phyloP scores from a whole-genome alignment of 768 basidiomycete species.

The Pleurotus djamor region DNA sequence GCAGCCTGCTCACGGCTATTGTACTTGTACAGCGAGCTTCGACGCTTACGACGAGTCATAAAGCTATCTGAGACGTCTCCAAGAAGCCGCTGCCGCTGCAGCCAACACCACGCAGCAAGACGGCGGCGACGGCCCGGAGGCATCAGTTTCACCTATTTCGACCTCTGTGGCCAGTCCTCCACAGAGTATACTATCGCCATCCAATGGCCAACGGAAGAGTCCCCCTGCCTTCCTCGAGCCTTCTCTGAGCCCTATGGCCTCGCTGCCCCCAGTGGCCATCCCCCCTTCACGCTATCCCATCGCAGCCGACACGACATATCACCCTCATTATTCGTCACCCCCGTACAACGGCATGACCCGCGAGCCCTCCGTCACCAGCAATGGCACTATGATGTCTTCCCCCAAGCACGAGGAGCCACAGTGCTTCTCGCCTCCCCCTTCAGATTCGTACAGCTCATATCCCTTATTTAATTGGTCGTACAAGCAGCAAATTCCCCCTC shows the following conservation, averaged over 20 bases:
- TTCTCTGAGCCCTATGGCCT: conserved; percentile 34
- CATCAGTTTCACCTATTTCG: conserved; percentile 43
- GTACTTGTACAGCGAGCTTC: neutral
- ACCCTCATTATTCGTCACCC: conserved; percentile 48
- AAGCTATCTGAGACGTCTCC: conserved; percentile 77
- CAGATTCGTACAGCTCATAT: conserved; percentile 61
- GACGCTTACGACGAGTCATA: conserved; percentile 8
- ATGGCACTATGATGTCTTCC: conserved; percentile 12
- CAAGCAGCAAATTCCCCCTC: conserved; percentile 54
- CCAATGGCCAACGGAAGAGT: conserved; percentile 35
- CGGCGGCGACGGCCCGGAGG: conserved; percentile 31
- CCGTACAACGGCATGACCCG: conserved; percentile 13
- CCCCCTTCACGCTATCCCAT: conserved; percentile 73
- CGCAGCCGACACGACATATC: conserved; percentile 62
- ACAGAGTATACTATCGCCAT: conserved; percentile 43
- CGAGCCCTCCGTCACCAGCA: conserved; percentile 13
- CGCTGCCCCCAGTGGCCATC: conserved; percentile 41
- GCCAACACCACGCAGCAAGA: conserved; percentile 33
- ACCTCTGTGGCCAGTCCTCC: conserved; percentile 43
- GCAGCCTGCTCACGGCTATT: conserved; percentile 19
- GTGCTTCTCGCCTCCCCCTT: conserved; percentile 34
- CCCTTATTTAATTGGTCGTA: conserved; percentile 72
- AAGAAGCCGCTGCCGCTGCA: conserved; percentile 66
- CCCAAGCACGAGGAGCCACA: conserved; percentile 45
- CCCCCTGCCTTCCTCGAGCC: conserved; percentile 55